Percentiles rank a stretch among this genome's conserved stretches.
Evolutionary conservation across 192 early-diverging fungal species (phyloP).

Genomic region (Anaeromyces robustus): DNA sequence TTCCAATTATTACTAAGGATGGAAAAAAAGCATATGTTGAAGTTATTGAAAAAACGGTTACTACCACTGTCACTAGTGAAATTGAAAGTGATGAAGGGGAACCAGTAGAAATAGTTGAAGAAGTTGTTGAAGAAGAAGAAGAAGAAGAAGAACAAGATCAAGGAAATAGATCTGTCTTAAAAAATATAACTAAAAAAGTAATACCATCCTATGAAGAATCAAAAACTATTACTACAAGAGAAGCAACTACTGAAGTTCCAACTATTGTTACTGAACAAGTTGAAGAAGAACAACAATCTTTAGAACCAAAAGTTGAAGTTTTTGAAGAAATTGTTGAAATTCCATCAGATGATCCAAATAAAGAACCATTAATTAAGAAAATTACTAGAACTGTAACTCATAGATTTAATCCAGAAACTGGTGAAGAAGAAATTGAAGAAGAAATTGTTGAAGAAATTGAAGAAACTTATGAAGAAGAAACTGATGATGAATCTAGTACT

Average conservation of each 20-base stretch:
- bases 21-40: background rate
- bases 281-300: background rate
- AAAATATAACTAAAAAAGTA: no score
- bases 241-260: no score
- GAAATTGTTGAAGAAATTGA: background rate
- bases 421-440: background rate
- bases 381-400: background rate
- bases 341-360: background rate
- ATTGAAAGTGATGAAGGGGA: background rate
- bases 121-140: background rate
- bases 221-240: no score
- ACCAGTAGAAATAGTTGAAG: background rate
- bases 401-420: background rate
- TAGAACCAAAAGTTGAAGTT: background rate
- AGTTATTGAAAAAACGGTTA: background rate
- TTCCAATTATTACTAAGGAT: background rate
- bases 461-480: no score
- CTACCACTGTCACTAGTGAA: background rate
- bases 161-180: no score
- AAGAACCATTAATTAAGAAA: background rate
- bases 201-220: no score
- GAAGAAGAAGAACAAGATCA: background rate
- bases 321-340: background rate
- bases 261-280: background rate
- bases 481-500: background rate